Base-by-base conservation (phyloP, 2,329 filamentous ascomycete genomes). In the Aspergillus sp. region DNA sequence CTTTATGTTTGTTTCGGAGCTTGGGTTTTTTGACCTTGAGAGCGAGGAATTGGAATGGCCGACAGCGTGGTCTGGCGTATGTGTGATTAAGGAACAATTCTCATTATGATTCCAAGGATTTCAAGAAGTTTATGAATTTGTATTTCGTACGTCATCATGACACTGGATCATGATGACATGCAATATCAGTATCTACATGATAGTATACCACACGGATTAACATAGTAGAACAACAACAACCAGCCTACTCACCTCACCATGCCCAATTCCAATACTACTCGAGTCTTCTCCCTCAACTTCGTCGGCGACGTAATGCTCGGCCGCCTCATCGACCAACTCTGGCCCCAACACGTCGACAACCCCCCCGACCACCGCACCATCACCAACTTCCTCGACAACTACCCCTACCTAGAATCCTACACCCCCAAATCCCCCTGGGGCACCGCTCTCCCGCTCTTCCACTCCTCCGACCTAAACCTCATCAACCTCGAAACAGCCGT, bases 221-320 rank as follows among this genome's bases (percentile, higher is more conserved):
- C 19, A 19, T 19, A 19, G 19, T 19, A 19, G 19, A 19, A 19
- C 19, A 19, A 19, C 2, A 19, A 19, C 19, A 19, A 19, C 19
- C 19, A 19, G 19, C n/a, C 7, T n/a, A 26, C 37, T 27, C 42
- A 27, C 27, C 19, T 40, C 31, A 34, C 32, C 29, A 52, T 50
- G 42, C 19, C 40, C 9, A 12, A 32, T 11, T n/a, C 10, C 3
- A 42, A 19, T 19, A 19, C 19, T 19, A 19, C 19, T 4, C 19
- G 39, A 13, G 37, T 43, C 7, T 67, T 60, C 51, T 61, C 51
- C 30, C 43, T 67, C 38, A 56, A 59, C 41, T 58, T 64, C 45
- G 47, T 60, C 32, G 67, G 67, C 47, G 67, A 70, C 43, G 60
- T 68, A n/a, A 70, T 70, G 67, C 62, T 69, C 7, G 67, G 62